Conservation (phyloP, 2,329 filamentous ascomycete species). For the Diaporthe capsici region DNA sequence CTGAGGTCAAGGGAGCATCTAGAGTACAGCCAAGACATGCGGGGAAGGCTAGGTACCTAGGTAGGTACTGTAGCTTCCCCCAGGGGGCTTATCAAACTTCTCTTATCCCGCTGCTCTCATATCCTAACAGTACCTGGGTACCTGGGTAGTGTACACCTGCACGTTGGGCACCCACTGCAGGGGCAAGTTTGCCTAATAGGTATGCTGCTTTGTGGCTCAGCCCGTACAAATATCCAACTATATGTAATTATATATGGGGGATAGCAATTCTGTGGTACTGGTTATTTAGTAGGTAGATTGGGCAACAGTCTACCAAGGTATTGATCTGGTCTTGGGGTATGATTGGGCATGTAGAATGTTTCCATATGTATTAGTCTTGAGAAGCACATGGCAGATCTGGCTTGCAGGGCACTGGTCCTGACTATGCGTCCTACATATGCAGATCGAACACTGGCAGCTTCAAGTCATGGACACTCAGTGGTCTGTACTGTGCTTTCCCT, state of each 20-base stretch:
- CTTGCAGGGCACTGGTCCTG: too few relatives aligned
- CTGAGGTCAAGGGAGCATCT: conserved; percentile 30
- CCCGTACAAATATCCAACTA: background rate
- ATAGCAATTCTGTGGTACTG: background rate
- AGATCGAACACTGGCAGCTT: background rate
- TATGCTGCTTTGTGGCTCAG: background rate
- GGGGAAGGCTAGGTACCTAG: conserved; percentile 28
- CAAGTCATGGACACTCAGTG: too few relatives aligned
- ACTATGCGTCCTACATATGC: background rate
- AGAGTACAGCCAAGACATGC: conserved; percentile 7
- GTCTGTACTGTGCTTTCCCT: background rate
- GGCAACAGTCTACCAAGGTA: background rate
- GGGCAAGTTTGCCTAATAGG: background rate
- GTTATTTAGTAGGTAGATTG: background rate
- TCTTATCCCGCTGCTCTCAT: background rate
- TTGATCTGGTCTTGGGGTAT: background rate
- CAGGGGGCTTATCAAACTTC: background rate
- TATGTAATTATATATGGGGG: background rate
- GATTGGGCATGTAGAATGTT: background rate
- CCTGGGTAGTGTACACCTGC: background rate
- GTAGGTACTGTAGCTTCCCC: background rate
- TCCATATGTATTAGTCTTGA: background rate
- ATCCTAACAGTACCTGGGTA: background rate
- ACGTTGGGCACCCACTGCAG: background rate
- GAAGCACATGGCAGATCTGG: background rate